Evolutionary conservation across 768 basidiomycete species (phyloP).

Genomic region (Phylloporus sp.): DNA sequence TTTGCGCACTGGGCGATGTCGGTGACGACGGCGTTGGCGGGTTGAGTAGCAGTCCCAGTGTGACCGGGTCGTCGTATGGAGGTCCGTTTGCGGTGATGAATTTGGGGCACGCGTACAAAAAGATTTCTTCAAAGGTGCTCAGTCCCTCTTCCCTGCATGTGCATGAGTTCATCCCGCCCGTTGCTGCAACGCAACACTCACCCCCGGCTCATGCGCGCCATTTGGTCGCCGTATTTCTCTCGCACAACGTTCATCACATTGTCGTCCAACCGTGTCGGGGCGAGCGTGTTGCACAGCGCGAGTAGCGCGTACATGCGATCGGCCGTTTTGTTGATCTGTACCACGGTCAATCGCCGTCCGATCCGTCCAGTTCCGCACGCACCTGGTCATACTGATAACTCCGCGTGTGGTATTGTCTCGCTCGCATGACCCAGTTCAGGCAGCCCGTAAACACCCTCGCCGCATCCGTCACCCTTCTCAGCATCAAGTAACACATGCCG

Average conservation of each 20-base stretch:
- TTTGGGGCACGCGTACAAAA: conserved; percentile 91
- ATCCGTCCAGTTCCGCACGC: conserved; percentile 5
- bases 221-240: conserved; percentile 91
- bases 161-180: background rate
- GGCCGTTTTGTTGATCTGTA: conserved; percentile 91
- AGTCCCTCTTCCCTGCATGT: conserved; percentile 59
- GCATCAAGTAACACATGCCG: conserved; percentile 94
- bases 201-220: conserved; percentile 80
- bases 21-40: conserved; percentile 34
- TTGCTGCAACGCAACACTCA: conserved; percentile 35
- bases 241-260: conserved; percentile 91
- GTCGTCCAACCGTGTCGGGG: conserved; percentile 89
- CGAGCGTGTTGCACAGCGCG: conserved; percentile 88
- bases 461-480: conserved; percentile 92
- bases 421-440: conserved; percentile 91
- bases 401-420: conserved; percentile 94
- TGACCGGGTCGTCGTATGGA: conserved; percentile 77
- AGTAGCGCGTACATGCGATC: conserved; percentile 98
- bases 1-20: conserved; percentile 18
- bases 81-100: conserved; percentile 95
- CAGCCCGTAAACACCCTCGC: conserved; percentile 90
- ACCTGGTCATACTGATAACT: conserved; percentile 97
- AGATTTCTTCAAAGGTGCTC: conserved; percentile 50
- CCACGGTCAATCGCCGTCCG: background rate
- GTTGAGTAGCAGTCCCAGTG: conserved; percentile 49